phyloP scores from a whole-genome alignment of 2,329 filamentous ascomycete genomes.

The Fusarium sulawesiense region DNA sequence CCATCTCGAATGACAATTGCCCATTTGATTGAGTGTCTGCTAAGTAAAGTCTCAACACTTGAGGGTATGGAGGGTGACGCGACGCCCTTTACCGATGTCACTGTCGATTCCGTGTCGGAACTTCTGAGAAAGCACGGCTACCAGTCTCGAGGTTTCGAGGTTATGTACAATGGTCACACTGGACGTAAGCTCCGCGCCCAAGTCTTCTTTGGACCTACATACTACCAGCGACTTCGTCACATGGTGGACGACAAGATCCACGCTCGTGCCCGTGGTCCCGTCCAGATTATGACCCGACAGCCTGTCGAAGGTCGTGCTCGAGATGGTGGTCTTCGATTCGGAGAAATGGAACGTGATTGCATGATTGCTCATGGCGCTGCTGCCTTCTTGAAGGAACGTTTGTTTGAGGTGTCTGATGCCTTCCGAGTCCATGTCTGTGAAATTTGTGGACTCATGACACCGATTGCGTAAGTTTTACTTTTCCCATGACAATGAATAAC shows the following conservation, averaged over 20 bases:
- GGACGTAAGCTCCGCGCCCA: slow-evolving; percentile 93
- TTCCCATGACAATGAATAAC: background rate
- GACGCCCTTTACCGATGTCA: slow-evolving; percentile 97
- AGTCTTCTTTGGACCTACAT: slow-evolving; percentile 96
- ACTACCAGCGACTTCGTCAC: slow-evolving; percentile 97
- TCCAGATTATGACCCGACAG: slow-evolving; percentile 96
- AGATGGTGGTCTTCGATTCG: slow-evolving; percentile 98
- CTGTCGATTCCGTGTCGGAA: slow-evolving; percentile 90
- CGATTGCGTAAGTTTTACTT: slow-evolving; percentile 85
- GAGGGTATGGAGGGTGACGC: slow-evolving; percentile 97
- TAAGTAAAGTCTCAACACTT: slow-evolving; percentile 94
- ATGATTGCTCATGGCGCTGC: slow-evolving; percentile 99
- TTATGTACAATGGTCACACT: slow-evolving; percentile 99
- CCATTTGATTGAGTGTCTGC: slow-evolving; percentile 98
- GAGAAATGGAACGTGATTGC: slow-evolving; percentile 99
- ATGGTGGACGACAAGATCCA: slow-evolving; percentile 99
- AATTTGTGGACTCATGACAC: slow-evolving; percentile 98
- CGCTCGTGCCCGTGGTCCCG: slow-evolving; percentile 94
- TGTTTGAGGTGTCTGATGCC: slow-evolving; percentile 97
- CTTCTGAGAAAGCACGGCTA: slow-evolving; percentile 91
- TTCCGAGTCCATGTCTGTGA: slow-evolving; percentile 99
- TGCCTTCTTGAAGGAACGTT: slow-evolving; percentile 94
- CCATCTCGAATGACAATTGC: slow-evolving; percentile 99
- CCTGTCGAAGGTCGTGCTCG: slow-evolving; percentile 98
- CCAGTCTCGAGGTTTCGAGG: slow-evolving; percentile 95